Base-by-base conservation (phyloP, 306 rosid species). In the Medicago lupulina region DNA sequence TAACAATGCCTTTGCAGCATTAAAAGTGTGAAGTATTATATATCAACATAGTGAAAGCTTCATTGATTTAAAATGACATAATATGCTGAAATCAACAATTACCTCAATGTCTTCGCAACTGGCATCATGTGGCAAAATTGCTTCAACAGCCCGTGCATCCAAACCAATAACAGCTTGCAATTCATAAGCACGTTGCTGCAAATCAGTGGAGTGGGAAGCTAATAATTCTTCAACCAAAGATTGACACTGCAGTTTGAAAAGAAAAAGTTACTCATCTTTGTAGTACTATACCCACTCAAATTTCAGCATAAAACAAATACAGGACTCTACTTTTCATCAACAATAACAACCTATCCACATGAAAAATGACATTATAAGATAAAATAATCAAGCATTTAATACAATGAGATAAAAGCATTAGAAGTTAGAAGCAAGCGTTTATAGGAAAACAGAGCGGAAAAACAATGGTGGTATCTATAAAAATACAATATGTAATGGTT, bases 141-240 rank as follows among this genome's bases (percentile, higher is more conserved):
- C 81, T 80, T 82, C 88, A 61, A 87, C 80, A 67, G 96, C 92
- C 58, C 5, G 85, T 69, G 89, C 84, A 79, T 90, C 92, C 83
- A 92, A 82, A 57, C 87, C 72, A 67, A 83, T 43, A 64, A 88
- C 83, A 63, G 88, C 89, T 89, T 87, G 97, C 83, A 92, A 87
- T 75, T 92, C 97, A 83, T 92, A 92, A 13, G 96, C 92, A 74
- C 94, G 97, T 75, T 92, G 97, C 85, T 92, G 96, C 85, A 92
- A 71, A 83, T 92, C 97, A 39, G 96, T 92, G 36, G 91, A 92
- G 85, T 90, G 87, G 76, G 97, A 90, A 59, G 93, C 94, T 75
- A 92, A 78, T 77, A 92, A 79, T 72, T 87, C 96, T 81, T 92
- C 97, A 66, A 88, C 73, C 87, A 92, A 88, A 73, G 96, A 85